Evolutionary conservation across 768 basidiomycete species (phyloP), one percentile per base, ranked within the genome.

Genomic region (Crassisporium funariophilum): DNA sequence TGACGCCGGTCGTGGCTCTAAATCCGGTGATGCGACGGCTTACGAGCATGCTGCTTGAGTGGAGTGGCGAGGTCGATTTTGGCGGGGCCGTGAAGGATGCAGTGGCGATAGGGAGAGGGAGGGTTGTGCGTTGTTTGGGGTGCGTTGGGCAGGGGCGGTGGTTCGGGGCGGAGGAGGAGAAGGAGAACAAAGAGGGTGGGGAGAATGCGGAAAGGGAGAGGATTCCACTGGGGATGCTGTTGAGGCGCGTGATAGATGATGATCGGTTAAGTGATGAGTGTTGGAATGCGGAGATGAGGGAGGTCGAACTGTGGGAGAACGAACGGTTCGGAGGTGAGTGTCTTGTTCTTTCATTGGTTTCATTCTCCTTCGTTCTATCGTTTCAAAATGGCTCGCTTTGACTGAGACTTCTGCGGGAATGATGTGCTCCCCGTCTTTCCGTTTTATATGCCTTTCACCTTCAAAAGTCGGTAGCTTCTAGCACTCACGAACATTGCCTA

Each of bases 291-390:
- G 79, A 85, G 58, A 74, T 84, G 67, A 63, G 79, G 5, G 77
- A 82, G 24, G 86, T 91, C 12, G 86, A 88, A 62, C 60, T 91
- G 17, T 91, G 80, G 72, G 90, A 92, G 71, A 92, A 91, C 64
- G 87, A 91, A 60, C 73, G 90, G 13, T 84, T 77, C 68, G 60
- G 64, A 25, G 62, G 65, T 23, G 47, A 51, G 23, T 41, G 15
- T 31, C 24, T 12, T 23, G 43, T 27, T 35, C 39, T n/a, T 49
- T 2, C 21, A 29, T 43, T 15, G 19, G 9, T 20, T 41, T 23
- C 17, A 52, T 16, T 20, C 23, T n/a, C 24, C 27, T 19, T 23
- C 13, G 25, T 35, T 23, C 13, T 9, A 16, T 33, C 2, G 5
- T 2, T 5, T 31, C n/a, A n/a, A n/a, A n/a, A n/a, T n/a, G n/a